Base-by-base conservation (phyloP, 768 basidiomycete species). In the Daedaleopsis sinensis region DNA sequence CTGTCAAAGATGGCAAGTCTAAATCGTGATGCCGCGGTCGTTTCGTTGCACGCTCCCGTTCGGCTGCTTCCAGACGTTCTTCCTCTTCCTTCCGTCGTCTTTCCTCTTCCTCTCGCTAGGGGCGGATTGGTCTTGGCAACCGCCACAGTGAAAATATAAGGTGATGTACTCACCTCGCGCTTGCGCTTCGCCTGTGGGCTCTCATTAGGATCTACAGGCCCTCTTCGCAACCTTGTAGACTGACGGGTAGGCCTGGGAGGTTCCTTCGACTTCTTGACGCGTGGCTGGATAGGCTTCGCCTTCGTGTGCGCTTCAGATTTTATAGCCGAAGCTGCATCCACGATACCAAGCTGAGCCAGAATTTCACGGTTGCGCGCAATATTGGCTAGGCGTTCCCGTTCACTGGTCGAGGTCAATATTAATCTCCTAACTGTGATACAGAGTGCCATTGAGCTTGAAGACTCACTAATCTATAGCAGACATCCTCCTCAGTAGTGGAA, bases 321-420 rank as follows among this genome's bases (percentile, higher is more conserved):
- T 52, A 62, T 39, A 2, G 62, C 44, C 21, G 77, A 80, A 61
- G 64, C 74, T 59, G 72, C 84, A 18, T 63, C 74, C 11, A 79
- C 71, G 11, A 84, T 68, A 18, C 90, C 84, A 18, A 94, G 82
- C 68, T 91, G 75, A 64, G 90, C 86, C 39, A 94, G 79, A 10
- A 93, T 77, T 3, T 84, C 87, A 46, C 84, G 86, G 70, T 94
- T 94, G 53, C 89, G 83, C 13, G 89, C 91, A 48, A 94, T 92
- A 67, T 92, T 94, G 10, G 85, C 87, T 70, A 90, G 86, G 19
- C 92, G 86, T 65, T 92, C 88, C 21, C 82, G 76, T 74, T 93
- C 92, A 46, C 84, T 85, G 44, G 5, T 55, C 11, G 23, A 51
- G 23, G 27, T 39, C 44, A 8, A 2, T 1, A 19, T 39, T 37